phyloP scores from a whole-genome alignment of 805 yeast species.

The Candida incommunis region DNA sequence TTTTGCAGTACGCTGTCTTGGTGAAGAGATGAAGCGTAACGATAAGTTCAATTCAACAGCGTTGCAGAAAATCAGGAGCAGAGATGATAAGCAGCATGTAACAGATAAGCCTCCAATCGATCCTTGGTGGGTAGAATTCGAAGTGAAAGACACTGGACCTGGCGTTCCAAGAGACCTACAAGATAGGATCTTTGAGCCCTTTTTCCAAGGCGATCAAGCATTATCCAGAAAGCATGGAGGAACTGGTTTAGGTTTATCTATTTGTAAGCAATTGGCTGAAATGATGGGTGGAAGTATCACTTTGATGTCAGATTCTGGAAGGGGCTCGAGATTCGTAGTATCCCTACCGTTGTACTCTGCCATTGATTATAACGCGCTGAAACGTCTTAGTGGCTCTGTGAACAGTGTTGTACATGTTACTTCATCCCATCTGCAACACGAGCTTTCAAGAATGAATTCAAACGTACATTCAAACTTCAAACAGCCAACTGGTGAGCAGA shows the following conservation, averaged over 20 bases:
- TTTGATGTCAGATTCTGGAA: conserved; percentile 58
- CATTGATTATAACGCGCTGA: conserved; percentile 2
- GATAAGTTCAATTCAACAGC: conserved; percentile 40
- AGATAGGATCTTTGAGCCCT: conserved; percentile 83
- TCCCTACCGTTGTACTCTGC: conserved; percentile 30
- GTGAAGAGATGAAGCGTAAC: not conserved
- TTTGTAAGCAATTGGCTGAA: conserved; percentile 78
- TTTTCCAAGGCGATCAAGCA: conserved; percentile 94
- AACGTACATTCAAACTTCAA: conserved; percentile 3
- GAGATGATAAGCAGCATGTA: conserved; percentile 31
- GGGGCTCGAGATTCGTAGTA: conserved; percentile 75
- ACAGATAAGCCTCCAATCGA: conserved; percentile 7
- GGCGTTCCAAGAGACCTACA: conserved; percentile 80
- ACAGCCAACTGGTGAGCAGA: not conserved
- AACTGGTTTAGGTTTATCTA: conserved; percentile 82
- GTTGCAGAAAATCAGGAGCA: conserved; percentile 44
- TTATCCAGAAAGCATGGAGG: conserved; percentile 87
- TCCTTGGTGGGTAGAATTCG: conserved; percentile 23
- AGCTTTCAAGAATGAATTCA: conserved; percentile 6
- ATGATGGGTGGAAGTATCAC: conserved; percentile 84
- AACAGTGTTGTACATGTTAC: not conserved
- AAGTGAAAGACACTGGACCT: conserved; percentile 84
- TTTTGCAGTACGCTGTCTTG: conserved; percentile 23
- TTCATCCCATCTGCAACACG: conserved; percentile 8
- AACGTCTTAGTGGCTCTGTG: not conserved